Evolutionary conservation across 257 asterid species (phyloP).

Genomic region (Plectranthus barbatus): DNA sequence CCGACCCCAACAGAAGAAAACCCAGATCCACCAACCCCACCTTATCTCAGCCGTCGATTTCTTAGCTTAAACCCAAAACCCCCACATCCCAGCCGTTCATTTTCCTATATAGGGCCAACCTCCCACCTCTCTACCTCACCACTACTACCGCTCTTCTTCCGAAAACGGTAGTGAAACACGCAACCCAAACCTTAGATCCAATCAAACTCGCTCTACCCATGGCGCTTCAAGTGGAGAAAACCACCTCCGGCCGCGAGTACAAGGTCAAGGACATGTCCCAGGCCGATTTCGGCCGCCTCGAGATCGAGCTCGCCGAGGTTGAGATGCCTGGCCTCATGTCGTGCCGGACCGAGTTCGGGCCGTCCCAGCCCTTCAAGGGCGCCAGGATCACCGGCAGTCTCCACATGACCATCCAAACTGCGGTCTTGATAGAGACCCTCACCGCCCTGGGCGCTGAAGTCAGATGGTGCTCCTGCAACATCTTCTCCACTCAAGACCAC

Average conservation of each 20-base stretch:
- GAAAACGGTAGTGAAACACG: too few relatives aligned
- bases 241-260: too few relatives aligned
- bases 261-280: too few relatives aligned
- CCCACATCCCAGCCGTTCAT: neutral
- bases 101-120: neutral
- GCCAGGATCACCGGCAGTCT: constrained; percentile 31
- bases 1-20: neutral
- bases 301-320: too few relatives aligned
- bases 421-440: too few relatives aligned
- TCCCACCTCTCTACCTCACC: neutral
- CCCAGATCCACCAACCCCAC: neutral
- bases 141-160: too few relatives aligned
- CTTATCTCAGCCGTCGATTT: neutral
- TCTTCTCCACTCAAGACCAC: too few relatives aligned
- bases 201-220: neutral
- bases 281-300: too few relatives aligned
- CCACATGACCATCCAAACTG: too few relatives aligned
- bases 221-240: constrained; percentile 26
- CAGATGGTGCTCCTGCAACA: too few relatives aligned
- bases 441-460: too few relatives aligned
- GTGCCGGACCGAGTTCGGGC: constrained; percentile 25
- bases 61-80: neutral
- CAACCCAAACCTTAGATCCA: constrained; percentile 7
- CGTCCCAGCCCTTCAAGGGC: constrained; percentile 27
- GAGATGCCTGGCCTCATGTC: constrained; percentile 33